Evolutionary conservation across 805 yeast species (phyloP).

Genomic region (Monosporozyma siamensis): DNA sequence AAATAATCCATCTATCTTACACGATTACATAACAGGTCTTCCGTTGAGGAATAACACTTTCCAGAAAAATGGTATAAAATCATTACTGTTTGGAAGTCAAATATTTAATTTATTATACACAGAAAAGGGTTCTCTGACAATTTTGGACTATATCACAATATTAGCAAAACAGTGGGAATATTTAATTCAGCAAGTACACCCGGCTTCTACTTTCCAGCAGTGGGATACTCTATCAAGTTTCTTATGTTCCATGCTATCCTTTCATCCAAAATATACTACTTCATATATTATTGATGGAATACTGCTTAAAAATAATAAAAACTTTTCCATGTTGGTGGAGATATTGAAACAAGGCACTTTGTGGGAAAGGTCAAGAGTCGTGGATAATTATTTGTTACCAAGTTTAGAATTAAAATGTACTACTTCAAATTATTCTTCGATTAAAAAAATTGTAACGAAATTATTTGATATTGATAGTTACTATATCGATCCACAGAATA

Average conservation of each 20-base stretch:
- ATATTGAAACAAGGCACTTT: constrained; percentile 8
- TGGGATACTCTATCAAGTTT: constrained; percentile 8
- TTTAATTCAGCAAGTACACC: constrained; percentile 4
- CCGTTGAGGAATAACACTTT: neutral
- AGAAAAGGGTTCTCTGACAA: constrained; percentile 7
- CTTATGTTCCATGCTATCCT: constrained; percentile 10
- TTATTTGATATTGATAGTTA: constrained; percentile 7
- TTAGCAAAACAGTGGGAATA: constrained; percentile 17
- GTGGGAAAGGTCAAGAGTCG: constrained; percentile 13
- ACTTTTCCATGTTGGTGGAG: constrained; percentile 8
- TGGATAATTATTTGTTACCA: constrained; percentile 13
- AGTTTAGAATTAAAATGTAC: constrained; percentile 12
- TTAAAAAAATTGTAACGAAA: constrained; percentile 9
- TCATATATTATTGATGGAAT: constrained; percentile 15
- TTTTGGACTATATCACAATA: constrained; percentile 16
- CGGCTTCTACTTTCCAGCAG: neutral
- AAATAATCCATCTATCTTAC: constrained; percentile 7
- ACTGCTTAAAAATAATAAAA: constrained; percentile 6
- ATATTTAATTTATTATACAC: constrained; percentile 21
- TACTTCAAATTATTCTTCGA: constrained; percentile 5
- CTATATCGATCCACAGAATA: constrained; percentile 6
- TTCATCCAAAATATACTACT: constrained; percentile 14
- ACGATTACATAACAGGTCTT: constrained; percentile 8
- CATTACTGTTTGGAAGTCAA: constrained; percentile 28
- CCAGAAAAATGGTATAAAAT: constrained; percentile 9